A percentile compares a stretch with the other conserved stretches of the same genome.
Evolutionary conservation across 208 protist species (phyloP).

Genomic region (Acanthamoeba lenticulata): DNA sequence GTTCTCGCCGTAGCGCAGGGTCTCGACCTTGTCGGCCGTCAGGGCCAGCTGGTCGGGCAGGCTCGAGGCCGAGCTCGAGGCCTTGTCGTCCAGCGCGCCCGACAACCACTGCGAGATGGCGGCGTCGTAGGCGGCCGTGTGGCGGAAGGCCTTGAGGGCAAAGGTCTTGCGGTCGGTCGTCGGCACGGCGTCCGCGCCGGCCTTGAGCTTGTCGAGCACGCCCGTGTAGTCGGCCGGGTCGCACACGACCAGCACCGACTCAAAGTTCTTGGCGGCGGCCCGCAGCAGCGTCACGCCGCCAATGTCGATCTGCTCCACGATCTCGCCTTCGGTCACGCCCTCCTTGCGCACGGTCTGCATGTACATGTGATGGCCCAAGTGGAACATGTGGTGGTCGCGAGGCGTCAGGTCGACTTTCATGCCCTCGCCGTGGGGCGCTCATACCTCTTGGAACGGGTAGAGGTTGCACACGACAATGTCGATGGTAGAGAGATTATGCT

Average conservation of each 20-base stretch:
- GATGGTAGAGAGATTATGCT: slow-evolving; percentile 81
- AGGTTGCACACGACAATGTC: slow-evolving; percentile 85
- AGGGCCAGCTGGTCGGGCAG: slow-evolving; percentile 4
- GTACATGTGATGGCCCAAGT: neutral
- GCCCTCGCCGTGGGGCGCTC: too few relatives aligned
- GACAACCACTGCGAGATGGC: slow-evolving; percentile 82
- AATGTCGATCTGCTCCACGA: slow-evolving; percentile 87
- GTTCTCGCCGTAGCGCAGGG: slow-evolving; percentile 84
- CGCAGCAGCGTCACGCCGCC: slow-evolving; percentile 86
- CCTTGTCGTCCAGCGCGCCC: neutral
- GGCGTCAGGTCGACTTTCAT: too few relatives aligned
- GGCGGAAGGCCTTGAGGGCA: slow-evolving; percentile 82
- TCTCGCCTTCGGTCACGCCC: slow-evolving; percentile 73
- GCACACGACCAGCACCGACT: slow-evolving; percentile 81
- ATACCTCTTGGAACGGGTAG: slow-evolving; percentile 83
- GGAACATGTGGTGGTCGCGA: neutral
- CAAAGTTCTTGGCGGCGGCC: slow-evolving; percentile 84
- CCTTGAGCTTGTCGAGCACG: slow-evolving; percentile 64
- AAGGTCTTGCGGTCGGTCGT: slow-evolving; percentile 70
- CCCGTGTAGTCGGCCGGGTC: slow-evolving; percentile 81
- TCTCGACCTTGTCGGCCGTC: slow-evolving; percentile 65
- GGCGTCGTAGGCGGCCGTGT: slow-evolving; percentile 82
- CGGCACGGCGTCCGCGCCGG: slow-evolving; percentile 37
- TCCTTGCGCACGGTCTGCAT: slow-evolving; percentile 73
- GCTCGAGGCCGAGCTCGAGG: too few relatives aligned